These are phyloP conservation scores for Paraconiothyrium sp. DNA, from an alignment of 2,329 filamentous ascomycete species.

Conservation along the genomic window DNA sequence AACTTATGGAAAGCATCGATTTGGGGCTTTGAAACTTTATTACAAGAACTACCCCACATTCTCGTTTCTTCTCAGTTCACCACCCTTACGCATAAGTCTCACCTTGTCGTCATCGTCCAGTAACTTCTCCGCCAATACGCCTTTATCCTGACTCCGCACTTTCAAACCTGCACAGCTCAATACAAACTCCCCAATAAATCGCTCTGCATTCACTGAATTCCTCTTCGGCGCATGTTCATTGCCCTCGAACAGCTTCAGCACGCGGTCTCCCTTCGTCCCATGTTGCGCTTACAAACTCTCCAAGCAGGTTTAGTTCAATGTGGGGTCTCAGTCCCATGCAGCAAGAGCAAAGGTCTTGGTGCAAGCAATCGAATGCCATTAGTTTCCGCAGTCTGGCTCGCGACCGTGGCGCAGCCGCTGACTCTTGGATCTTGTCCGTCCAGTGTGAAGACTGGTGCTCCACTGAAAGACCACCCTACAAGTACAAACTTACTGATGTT, in stretches of 20 bases:
- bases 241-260: slow-evolving; percentile 51
- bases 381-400: slow-evolving; percentile 52
- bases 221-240: slow-evolving; percentile 55
- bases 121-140: slow-evolving; percentile 12
- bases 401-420: slow-evolving; percentile 52
- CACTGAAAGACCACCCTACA: slow-evolving; percentile 54
- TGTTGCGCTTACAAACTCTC: slow-evolving; percentile 51
- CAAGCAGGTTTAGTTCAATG: slow-evolving; percentile 46
- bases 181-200: slow-evolving; percentile 52
- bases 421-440: slow-evolving; percentile 45
- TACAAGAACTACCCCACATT: slow-evolving; percentile 35
- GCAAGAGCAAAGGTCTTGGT: slow-evolving; percentile 49
- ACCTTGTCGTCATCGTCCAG: slow-evolving; percentile 18
- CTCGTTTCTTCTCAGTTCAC: slow-evolving; percentile 19
- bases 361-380: slow-evolving; percentile 43
- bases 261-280: slow-evolving; percentile 36
- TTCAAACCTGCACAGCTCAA: slow-evolving; percentile 44
- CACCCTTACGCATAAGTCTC: slow-evolving; percentile 20
- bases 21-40: no score
- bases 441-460: slow-evolving; percentile 53
- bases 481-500: slow-evolving; percentile 47
- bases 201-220: slow-evolving; percentile 51
- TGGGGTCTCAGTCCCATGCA: slow-evolving; percentile 53
- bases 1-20: no score
- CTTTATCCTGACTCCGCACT: slow-evolving; percentile 5